Evolutionary conservation across 2,329 filamentous ascomycete species (phyloP), one percentile per base, ranked within the genome.

Genomic region (Fusarium mundagurra): DNA sequence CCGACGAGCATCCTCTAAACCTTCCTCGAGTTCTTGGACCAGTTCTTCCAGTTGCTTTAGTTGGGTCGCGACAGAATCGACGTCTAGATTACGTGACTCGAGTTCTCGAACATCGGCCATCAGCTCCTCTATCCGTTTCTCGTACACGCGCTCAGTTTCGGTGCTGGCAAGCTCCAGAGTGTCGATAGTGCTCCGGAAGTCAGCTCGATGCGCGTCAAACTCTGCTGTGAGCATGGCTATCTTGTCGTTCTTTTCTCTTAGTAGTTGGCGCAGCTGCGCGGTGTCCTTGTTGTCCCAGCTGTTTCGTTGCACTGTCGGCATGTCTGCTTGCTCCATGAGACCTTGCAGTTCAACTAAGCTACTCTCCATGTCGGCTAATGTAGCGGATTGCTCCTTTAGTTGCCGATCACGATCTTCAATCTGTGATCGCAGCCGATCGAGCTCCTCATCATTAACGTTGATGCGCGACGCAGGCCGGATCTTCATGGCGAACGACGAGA

Each of bases 181-280:
- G 83, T 99, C 96, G 71, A 99, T 96, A 24, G 96, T 99, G 82
- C 94, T 98, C 75, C 96, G 89, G 84, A 99, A 99, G 82, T 99
- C 96, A 24, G 96, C 96, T 67, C 96, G 90, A 81, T 99, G 96
- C 16, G 93, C 91, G 80, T 99, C 96, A 78, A 99, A 99, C 80
- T 99, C 96, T 14, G 94, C 91, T 2, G 95, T 98, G 76, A 99
- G 89, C 87, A 96, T 92, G 33, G 93, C 92, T 75, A 99, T 98
- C 85, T 95, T 98, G 67, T 99, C 96, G 78, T 98, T 98, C 88
- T 97, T 98, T 84, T 99, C 96, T 31, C 94, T 90, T 61, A 99
- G 84, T 77, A 97, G 84, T n/a, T 92, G 90, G 61, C 95, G 91
- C 65, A 99, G 86, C 80, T 97, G 93, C 10, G 89, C 82, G 5